A percentile compares a stretch with the other conserved stretches of the same genome.
Evolutionary conservation across 805 yeast genomes (phyloP).

Genomic region (Lachancea sp.): DNA sequence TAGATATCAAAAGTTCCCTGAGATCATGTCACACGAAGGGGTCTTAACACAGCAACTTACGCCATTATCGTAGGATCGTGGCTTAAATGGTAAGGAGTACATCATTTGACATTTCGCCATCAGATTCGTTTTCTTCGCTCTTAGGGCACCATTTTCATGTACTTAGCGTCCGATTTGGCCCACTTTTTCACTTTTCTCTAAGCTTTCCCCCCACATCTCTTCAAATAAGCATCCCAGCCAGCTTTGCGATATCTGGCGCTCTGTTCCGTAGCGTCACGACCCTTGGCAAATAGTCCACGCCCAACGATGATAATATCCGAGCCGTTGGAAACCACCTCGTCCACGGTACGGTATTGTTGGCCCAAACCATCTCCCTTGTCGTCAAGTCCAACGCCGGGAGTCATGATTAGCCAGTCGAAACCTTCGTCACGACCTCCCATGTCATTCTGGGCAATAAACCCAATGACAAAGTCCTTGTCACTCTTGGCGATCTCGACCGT

Average conservation of each 20-base stretch:
- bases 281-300: slow-evolving; percentile 90
- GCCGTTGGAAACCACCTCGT: slow-evolving; percentile 77
- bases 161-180: not conserved
- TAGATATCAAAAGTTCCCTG: too few species aligned
- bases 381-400: slow-evolving; percentile 97
- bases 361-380: slow-evolving; percentile 95
- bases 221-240: slow-evolving; percentile 87
- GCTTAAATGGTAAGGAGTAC: too few species aligned
- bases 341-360: slow-evolving; percentile 92
- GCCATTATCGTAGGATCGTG: too few species aligned
- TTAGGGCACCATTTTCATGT: too few species aligned
- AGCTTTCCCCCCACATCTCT: slow-evolving; percentile 28
- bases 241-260: slow-evolving; percentile 86
- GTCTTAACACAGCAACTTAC: too few species aligned
- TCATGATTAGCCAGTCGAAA: slow-evolving; percentile 93
- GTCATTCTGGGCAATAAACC: slow-evolving; percentile 88
- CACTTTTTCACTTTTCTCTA: not conserved
- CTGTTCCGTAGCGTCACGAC: slow-evolving; percentile 83
- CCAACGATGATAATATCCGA: slow-evolving; percentile 97
- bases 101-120: too few species aligned
- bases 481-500: slow-evolving; percentile 86
- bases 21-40: not conserved
- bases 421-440: slow-evolving; percentile 81
- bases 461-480: slow-evolving; percentile 87
- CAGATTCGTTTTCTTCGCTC: not conserved